Percentiles rank a stretch among this genome's conserved stretches.
Conservation (phyloP, 345 rosid species). For the Linum usitatissimum region DNA sequence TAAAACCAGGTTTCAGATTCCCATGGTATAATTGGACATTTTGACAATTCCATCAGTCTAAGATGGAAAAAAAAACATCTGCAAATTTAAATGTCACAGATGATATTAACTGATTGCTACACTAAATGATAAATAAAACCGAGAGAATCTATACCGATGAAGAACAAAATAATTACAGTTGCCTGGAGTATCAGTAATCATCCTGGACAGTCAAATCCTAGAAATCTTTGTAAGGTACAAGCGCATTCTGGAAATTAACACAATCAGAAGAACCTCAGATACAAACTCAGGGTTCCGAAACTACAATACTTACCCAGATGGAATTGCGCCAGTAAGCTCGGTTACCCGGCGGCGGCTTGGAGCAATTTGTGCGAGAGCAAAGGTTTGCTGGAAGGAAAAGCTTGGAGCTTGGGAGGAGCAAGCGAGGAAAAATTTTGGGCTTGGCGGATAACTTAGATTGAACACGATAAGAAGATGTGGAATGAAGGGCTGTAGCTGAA, state of each 20-base stretch:
- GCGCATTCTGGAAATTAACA: neutral
- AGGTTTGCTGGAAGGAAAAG: conserved; percentile 18
- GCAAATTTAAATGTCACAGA: no score
- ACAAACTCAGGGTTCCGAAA: neutral
- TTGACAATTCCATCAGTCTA: no score
- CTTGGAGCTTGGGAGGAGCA: conserved; percentile 15
- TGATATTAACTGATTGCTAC: no score
- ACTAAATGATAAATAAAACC: no score
- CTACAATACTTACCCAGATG: conserved; percentile 29
- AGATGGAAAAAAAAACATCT: no score
- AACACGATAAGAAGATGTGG: conserved; percentile 13
- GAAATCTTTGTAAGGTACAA: neutral
- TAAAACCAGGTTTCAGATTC: no score
- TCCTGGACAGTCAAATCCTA: neutral
- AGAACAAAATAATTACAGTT: no score
- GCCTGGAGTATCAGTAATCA: neutral
- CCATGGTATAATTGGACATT: no score
- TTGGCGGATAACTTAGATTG: conserved; percentile 10
- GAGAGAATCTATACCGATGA: no score
- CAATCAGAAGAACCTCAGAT: neutral
- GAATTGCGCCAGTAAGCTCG: conserved; percentile 17
- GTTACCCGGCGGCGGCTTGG: conserved; percentile 12
- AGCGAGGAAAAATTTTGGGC: neutral
- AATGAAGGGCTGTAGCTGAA: conserved; percentile 20
- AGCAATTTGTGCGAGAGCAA: conserved; percentile 14